These are phyloP conservation scores for Xenoacremonium recifei DNA, from an alignment of 2,329 filamentous ascomycete genomes.

Conservation along the genomic window DNA sequence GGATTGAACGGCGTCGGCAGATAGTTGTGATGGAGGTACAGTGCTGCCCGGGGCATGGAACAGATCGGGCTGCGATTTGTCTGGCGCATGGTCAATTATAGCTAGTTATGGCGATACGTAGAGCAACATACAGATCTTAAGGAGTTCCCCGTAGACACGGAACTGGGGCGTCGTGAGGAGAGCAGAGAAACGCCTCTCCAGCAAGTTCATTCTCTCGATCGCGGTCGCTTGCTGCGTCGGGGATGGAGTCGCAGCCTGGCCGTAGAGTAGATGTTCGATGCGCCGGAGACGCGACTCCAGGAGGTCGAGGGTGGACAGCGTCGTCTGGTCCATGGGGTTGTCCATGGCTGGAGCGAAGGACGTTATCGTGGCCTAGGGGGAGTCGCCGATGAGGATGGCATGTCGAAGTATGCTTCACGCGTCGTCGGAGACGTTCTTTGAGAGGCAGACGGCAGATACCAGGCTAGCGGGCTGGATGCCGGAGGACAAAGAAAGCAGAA, in stretches of 20 bases:
- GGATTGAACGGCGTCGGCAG: conserved; percentile 49
- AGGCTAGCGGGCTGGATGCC: too few species aligned
- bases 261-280: conserved; percentile 58
- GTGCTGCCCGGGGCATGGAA: conserved; percentile 48
- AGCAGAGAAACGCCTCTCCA: conserved; percentile 53
- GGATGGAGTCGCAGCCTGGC: conserved; percentile 35
- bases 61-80: conserved; percentile 52
- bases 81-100: conserved; percentile 29
- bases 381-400: background rate
- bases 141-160: conserved; percentile 57
- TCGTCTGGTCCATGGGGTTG: conserved; percentile 48
- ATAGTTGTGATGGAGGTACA: conserved; percentile 51
- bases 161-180: conserved; percentile 43
- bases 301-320: conserved; percentile 53
- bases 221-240: conserved; percentile 39
- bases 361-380: background rate
- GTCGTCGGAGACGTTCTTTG: background rate
- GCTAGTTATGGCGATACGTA: background rate
- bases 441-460: too few species aligned
- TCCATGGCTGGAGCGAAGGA: conserved; percentile 22
- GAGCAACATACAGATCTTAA: conserved; percentile 55
- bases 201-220: conserved; percentile 43
- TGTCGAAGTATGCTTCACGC: background rate
- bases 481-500: too few species aligned
- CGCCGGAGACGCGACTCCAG: conserved; percentile 59